phyloP scores from a whole-genome alignment of 2,329 filamentous ascomycete species.

The Arthrobotrys entomopaga region DNA sequence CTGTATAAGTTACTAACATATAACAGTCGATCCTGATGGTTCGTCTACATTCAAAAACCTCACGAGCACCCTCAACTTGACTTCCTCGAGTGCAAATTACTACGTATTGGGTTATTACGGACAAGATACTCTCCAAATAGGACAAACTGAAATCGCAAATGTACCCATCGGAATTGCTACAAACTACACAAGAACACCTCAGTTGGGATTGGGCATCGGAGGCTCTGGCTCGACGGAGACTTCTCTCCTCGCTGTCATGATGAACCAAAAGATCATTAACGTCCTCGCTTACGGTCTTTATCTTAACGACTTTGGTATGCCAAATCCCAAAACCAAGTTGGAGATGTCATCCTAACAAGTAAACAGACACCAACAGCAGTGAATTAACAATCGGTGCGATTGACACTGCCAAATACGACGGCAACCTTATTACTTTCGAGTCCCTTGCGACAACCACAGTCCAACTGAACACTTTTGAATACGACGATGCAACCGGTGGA shows the following conservation, averaged over 20 bases:
- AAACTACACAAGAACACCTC: slow-evolving; percentile 42
- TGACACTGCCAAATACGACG: slow-evolving; percentile 48
- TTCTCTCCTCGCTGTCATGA: slow-evolving; percentile 43
- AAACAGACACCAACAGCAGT: slow-evolving; percentile 51
- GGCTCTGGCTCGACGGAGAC: slow-evolving; percentile 43
- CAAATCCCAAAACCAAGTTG: not conserved
- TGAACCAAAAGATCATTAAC: slow-evolving; percentile 40
- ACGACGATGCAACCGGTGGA: slow-evolving; percentile 27
- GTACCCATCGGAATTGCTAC: slow-evolving; percentile 51
- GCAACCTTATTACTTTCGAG: slow-evolving; percentile 45
- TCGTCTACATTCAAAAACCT: slow-evolving; percentile 50
- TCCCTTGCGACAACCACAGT: slow-evolving; percentile 36
- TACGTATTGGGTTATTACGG: slow-evolving; percentile 52
- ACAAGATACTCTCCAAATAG: slow-evolving; percentile 48
- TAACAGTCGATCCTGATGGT: slow-evolving; percentile 19
- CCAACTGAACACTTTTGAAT: slow-evolving; percentile 30
- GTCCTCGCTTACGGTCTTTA: slow-evolving; percentile 52
- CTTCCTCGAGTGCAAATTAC: slow-evolving; percentile 43
- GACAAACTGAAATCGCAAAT: slow-evolving; percentile 52
- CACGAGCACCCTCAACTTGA: slow-evolving; percentile 25
- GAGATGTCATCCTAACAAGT: slow-evolving; percentile 14
- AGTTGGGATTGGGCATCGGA: slow-evolving; percentile 46
- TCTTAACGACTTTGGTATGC: slow-evolving; percentile 50
- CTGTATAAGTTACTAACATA: not conserved
- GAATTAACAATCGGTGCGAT: slow-evolving; percentile 52